These are phyloP conservation scores for Fibroporia radiculosa DNA, from an alignment of 768 basidiomycete genomes.

Conservation along the genomic window DNA sequence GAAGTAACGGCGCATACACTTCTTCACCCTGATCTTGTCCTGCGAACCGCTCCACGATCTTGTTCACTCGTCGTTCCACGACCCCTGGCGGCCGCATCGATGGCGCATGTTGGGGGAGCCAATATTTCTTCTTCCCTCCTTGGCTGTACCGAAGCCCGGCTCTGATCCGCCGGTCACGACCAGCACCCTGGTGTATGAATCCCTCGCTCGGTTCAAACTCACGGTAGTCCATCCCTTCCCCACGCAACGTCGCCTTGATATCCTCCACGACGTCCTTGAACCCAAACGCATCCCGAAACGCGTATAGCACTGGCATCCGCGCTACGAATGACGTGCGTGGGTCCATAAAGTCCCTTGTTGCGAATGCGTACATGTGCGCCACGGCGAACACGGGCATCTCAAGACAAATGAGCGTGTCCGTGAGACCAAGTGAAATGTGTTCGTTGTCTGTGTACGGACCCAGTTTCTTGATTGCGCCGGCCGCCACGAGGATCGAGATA, in stretches of 20 bases:
- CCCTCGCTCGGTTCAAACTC: slow-evolving; percentile 96
- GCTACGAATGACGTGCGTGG: slow-evolving; percentile 58
- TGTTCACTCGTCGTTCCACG: slow-evolving; percentile 34
- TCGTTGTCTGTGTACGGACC: slow-evolving; percentile 85
- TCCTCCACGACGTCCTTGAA: slow-evolving; percentile 84
- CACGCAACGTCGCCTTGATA: slow-evolving; percentile 69
- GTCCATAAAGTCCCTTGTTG: slow-evolving; percentile 81
- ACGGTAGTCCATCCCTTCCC: slow-evolving; percentile 91
- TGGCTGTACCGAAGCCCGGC: slow-evolving; percentile 89
- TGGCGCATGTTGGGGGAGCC: slow-evolving; percentile 69
- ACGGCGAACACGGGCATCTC: slow-evolving; percentile 98
- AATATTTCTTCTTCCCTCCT: slow-evolving; percentile 92
- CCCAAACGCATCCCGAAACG: slow-evolving; percentile 84
- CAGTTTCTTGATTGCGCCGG: slow-evolving; percentile 64
- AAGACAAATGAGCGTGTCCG: slow-evolving; percentile 86
- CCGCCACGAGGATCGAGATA: slow-evolving; percentile 84
- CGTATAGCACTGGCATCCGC: slow-evolving; percentile 84
- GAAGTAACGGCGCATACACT: slow-evolving; percentile 69
- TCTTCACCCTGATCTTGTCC: slow-evolving; percentile 41
- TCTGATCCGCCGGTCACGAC: slow-evolving; percentile 77
- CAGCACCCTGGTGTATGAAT: slow-evolving; percentile 82
- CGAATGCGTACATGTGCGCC: slow-evolving; percentile 93
- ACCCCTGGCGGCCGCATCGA: slow-evolving; percentile 31
- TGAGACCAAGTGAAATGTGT: slow-evolving; percentile 85
- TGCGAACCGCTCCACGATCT: slow-evolving; percentile 32